Base-by-base conservation (phyloP, 2,329 filamentous ascomycete species). In the Neonectria magnoliae region DNA sequence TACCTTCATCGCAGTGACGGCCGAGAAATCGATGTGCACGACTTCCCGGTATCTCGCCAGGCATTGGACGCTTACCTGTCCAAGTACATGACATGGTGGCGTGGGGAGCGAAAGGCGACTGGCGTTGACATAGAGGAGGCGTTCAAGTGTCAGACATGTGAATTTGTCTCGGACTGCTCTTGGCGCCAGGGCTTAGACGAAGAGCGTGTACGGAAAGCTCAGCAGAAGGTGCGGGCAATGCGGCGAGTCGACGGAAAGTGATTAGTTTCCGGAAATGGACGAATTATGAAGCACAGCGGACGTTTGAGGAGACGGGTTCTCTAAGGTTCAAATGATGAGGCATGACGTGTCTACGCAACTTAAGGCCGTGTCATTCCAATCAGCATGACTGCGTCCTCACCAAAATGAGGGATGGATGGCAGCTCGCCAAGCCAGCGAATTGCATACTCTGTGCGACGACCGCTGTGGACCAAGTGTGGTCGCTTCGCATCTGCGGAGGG, bases 41-140 rank as follows among this genome's bases (percentile, higher is more conserved):
- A 91, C 2, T 86, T 96, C 69, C 82, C 88, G 0, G 93, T 93
- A 74, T 91, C 95, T 60, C 81, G 85, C 0, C 77, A 82, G 1
- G 83, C 83, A 3, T 81, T 98, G 47, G 85, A 90, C 11, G 79
- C 78, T 1, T 97, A 97, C 75, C 76, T 97, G 3, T 75, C 80
- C 0, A 84, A 88, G 3, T 90, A 92, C 68, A 88, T 98, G 86
- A 77, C 84, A n/a, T 98, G 93, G 93, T 98, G 95, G 95, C 88
- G 87, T 33, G 95, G 94, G 1, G 83, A 91, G 71, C 83, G 94
- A 16, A 80, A 86, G 54, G 88, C 94, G 0, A 84, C 85, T 8
- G 95, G 95, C 0, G 94, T 98, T 3, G 84, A 88, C 7, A 85
- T 97, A 7, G 90, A 94, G 73, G 94, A 98, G 71, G 92, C 93